A percentile compares a stretch with the other conserved stretches of the same genome.
These are phyloP conservation scores for Fusarium aywerte DNA, from an alignment of 2,329 filamentous ascomycete genomes.

Conservation along the genomic window DNA sequence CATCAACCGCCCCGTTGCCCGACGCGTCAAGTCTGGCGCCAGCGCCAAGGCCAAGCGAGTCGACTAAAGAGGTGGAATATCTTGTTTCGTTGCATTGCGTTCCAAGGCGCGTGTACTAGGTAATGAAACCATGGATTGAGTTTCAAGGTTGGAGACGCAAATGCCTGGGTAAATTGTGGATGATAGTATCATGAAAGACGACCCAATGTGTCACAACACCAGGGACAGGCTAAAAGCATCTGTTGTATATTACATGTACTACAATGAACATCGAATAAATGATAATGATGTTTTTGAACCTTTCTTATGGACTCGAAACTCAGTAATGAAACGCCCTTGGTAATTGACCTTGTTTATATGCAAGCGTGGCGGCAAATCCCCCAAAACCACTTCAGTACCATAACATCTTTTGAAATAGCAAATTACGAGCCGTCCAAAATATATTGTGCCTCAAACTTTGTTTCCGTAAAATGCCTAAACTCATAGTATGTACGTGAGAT, in stretches of 20 bases:
- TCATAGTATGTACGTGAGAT: neutral
- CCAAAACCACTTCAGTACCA: too few relatives aligned
- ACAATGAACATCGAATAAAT: slow-evolving; percentile 34
- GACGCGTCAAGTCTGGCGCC: slow-evolving; percentile 70
- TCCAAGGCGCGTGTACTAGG: slow-evolving; percentile 6
- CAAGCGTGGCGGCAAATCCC: neutral
- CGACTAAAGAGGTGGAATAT: slow-evolving; percentile 43
- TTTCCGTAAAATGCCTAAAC: too few relatives aligned
- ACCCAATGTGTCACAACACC: slow-evolving; percentile 22
- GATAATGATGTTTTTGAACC: slow-evolving; percentile 14
- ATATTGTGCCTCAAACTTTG: too few relatives aligned
- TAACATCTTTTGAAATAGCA: neutral
- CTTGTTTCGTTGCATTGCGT: slow-evolving; percentile 1
- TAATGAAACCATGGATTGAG: slow-evolving; percentile 20
- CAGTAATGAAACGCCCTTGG: too few relatives aligned
- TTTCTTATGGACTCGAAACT: neutral
- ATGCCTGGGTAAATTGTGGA: slow-evolving; percentile 30
- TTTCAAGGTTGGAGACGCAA: slow-evolving; percentile 12
- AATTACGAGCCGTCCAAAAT: too few relatives aligned
- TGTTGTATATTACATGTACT: slow-evolving; percentile 44
- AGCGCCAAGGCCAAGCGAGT: slow-evolving; percentile 57
- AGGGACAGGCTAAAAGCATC: slow-evolving; percentile 19
- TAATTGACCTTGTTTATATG: too few relatives aligned
- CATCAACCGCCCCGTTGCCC: slow-evolving; percentile 83
- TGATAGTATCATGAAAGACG: slow-evolving; percentile 19